These are phyloP conservation scores for Trametes gibbosa DNA, from an alignment of 768 basidiomycete genomes.

Conservation along the genomic window DNA sequence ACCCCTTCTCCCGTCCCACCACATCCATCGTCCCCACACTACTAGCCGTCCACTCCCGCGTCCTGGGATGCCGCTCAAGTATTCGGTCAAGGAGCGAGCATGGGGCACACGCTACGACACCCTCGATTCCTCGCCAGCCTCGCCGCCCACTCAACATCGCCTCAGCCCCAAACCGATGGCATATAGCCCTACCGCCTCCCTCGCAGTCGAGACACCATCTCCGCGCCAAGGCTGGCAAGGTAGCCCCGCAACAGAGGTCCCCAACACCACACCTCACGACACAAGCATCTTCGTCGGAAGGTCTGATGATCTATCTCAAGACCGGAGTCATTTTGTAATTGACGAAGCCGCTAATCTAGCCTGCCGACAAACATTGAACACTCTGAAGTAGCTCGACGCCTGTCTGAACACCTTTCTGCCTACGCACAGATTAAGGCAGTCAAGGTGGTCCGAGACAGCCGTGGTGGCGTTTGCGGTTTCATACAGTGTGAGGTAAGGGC, in stretches of 20 bases:
- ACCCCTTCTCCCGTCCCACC: neutral
- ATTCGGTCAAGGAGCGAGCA: slow-evolving; percentile 45
- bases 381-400: slow-evolving; percentile 54
- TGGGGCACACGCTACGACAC: slow-evolving; percentile 78
- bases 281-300: slow-evolving; percentile 86
- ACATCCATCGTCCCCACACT: neutral
- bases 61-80: slow-evolving; percentile 26
- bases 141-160: slow-evolving; percentile 35
- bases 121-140: slow-evolving; percentile 50
- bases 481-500: slow-evolving; percentile 74
- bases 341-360: slow-evolving; percentile 35
- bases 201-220: neutral
- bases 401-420: slow-evolving; percentile 65
- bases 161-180: slow-evolving; percentile 17
- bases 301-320: slow-evolving; percentile 33
- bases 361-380: slow-evolving; percentile 70
- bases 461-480: slow-evolving; percentile 80
- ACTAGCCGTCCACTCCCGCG: neutral
- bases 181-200: neutral
- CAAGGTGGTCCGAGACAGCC: slow-evolving; percentile 70
- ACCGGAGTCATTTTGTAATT: neutral
- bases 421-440: slow-evolving; percentile 65
- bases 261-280: slow-evolving; percentile 47
- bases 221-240: neutral
- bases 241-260: neutral